phyloP scores from a whole-genome alignment of 2,329 filamentous ascomycete genomes.

The Hirsutella minnesotensis region DNA sequence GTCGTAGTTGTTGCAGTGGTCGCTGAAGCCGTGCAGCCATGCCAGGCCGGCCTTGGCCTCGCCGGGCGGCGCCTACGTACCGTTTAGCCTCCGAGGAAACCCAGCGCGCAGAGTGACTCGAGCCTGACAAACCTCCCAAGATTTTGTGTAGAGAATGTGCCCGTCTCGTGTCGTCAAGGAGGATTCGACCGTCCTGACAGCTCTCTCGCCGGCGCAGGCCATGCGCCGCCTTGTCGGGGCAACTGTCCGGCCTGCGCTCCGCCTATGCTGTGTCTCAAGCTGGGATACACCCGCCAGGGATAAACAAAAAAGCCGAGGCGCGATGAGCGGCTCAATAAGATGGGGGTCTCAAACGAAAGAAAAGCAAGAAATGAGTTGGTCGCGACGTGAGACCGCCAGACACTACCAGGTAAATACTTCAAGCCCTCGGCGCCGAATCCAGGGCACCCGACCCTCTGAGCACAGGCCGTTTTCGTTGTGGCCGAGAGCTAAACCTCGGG shows the following conservation, averaged over 20 bases:
- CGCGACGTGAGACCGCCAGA: too few relatives aligned
- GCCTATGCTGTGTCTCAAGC: too few relatives aligned
- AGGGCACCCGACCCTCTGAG: too few relatives aligned
- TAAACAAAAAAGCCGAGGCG: too few relatives aligned
- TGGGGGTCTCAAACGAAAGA: too few relatives aligned
- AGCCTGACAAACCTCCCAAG: neutral
- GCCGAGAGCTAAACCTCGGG: too few relatives aligned
- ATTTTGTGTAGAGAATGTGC: neutral
- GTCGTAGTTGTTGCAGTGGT: neutral
- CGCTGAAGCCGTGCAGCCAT: slow-evolving; percentile 1
- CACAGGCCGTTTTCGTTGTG: too few relatives aligned
- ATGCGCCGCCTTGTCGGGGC: neutral
- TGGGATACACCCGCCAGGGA: too few relatives aligned
- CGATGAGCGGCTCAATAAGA: too few relatives aligned
- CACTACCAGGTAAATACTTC: too few relatives aligned
- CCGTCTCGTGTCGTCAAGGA: neutral
- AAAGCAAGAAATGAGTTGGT: too few relatives aligned
- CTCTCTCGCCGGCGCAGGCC: neutral
- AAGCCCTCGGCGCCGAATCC: too few relatives aligned
- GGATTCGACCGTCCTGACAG: neutral
- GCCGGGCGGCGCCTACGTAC: neutral
- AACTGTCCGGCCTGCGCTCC: neutral
- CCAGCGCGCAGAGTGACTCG: neutral
- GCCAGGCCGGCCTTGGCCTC: neutral
- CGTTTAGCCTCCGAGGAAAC: neutral